These are phyloP conservation scores for Mycena indigotica DNA, from an alignment of 768 basidiomycete genomes.

Conservation along the genomic window DNA sequence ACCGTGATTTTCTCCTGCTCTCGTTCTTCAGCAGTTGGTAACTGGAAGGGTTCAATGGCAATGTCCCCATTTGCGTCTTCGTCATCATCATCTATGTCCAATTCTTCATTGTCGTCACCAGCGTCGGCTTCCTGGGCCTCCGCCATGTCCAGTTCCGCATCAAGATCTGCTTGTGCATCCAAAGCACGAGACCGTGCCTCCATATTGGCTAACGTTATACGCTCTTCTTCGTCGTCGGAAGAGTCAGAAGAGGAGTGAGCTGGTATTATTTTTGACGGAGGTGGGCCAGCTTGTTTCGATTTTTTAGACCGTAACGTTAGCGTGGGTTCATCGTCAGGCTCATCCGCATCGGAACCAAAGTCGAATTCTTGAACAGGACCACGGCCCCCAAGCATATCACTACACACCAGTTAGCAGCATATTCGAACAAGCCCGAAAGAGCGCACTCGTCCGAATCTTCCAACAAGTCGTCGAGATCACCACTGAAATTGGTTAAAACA, in stretches of 20 bases:
- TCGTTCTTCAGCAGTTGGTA: slow-evolving; percentile 73
- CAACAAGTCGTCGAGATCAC: slow-evolving; percentile 53
- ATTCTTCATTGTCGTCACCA: slow-evolving; percentile 48
- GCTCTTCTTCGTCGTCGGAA: slow-evolving; percentile 51
- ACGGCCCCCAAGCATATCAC: slow-evolving; percentile 49
- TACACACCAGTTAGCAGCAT: slow-evolving; percentile 28
- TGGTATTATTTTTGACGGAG: slow-evolving; percentile 50
- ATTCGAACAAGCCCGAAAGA: not conserved
- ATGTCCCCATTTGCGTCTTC: slow-evolving; percentile 40
- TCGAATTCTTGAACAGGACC: slow-evolving; percentile 58
- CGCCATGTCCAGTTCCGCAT: slow-evolving; percentile 68
- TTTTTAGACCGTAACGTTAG: slow-evolving; percentile 42
- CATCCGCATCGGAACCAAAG: slow-evolving; percentile 64
- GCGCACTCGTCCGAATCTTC: slow-evolving; percentile 48
- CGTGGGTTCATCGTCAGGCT: slow-evolving; percentile 39
- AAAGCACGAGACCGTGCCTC: slow-evolving; percentile 78
- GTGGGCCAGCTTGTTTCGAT: slow-evolving; percentile 54
- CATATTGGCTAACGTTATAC: slow-evolving; percentile 77
- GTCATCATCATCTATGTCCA: slow-evolving; percentile 50
- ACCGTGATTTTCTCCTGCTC: slow-evolving; percentile 73
- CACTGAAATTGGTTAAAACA: slow-evolving; percentile 25
- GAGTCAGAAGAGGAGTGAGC: slow-evolving; percentile 52
- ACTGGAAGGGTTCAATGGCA: slow-evolving; percentile 53
- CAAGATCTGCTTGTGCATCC: slow-evolving; percentile 65
- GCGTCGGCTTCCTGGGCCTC: slow-evolving; percentile 62